Evolutionary conservation across 306 rosid species (phyloP), one percentile per base, ranked within the genome.

Genomic region (Acacia acuminata): DNA sequence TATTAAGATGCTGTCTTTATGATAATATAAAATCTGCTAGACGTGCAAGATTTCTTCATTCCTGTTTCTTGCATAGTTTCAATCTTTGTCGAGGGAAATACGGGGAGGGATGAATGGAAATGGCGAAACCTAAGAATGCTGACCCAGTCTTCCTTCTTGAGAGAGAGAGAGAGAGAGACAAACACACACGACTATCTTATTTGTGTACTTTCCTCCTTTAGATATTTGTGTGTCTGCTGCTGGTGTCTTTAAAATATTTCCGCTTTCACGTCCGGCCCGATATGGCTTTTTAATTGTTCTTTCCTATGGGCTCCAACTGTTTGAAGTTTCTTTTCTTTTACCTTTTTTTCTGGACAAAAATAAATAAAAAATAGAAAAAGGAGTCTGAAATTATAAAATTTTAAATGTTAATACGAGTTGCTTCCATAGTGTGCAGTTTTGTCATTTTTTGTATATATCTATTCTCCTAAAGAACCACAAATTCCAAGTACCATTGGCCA

Each of bases 11-110:
- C 6, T 34, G 38, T 34, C 38, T 34, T 34, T 34, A 34, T 34
- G 38, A 34, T 34, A 34, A 34, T 34, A 34, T 4, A 34, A 34
- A 34, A 34, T 34, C 5, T 34, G 38, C 38, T 34, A 34, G 77
- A 64, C 16, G 61, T 36, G 77, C 20, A 45, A 2, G 84, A 34
- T 69, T 85, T 84, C 27, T 78, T 72, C 92, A 86, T 89, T 30
- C 47, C 36, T n/a, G 47, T 38, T 66, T 11, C 47, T 75, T 11
- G 34, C 66, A 24, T 10, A 60, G 66, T 36, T 74, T 30, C 30
- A 20, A 27, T 27, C 27, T 27, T 27, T 27, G 27, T 27, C 27
- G 27, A 27, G 27, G 27, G 27, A 27, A 27, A 55, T 3, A 68
- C 25, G 17, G n/a, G 4, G 45, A 3, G 68, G 24, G 38, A 51